Base-by-base conservation (phyloP, 805 yeast genomes). In the Yamadazyma paraphyllophila region DNA sequence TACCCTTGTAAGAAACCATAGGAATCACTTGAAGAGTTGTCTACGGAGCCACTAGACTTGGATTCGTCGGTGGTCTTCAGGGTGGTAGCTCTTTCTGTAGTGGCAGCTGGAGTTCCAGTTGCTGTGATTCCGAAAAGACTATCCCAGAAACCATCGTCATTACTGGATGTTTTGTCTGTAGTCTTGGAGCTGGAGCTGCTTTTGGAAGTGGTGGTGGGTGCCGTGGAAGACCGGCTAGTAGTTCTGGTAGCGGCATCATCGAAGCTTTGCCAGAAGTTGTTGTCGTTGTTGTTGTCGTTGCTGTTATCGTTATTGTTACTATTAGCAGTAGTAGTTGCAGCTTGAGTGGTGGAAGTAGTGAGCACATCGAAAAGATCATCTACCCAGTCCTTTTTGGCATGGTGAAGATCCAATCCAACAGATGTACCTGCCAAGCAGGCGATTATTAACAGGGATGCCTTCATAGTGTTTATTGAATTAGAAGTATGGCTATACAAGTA, bases 221-320 rank as follows among this genome's bases (percentile, higher is more conserved):
- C 3, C 34, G 26, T 15, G 11, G 25, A 14, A 29, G 35, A 14
- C 3, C 33, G 31, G 9, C 15, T 11, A 12, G 40, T 27, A 12
- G 31, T 25, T 11, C 43, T 12, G 11, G 33, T 29, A 7, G 41
- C 14, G 25, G 34, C 39, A 15, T 33, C 20, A 26, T 45, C 32
- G 16, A 48, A 48, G 34, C 52, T 48, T 17, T 20, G 17, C 52
- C 52, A 48, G 39, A 48, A 48, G 2, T n/a, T 36, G 10, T 16
- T 26, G 26, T 37, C 26, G 14, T 26, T 14, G 25, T 26, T 37
- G 26, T 37, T 26, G n/a, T 37, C 20, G n/a, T 34, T 34, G 24
- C 14, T 17, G 16, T 35, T 33, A 15, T 13, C 8, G 8, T 33
- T 9, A 33, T 33, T 31, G 3, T 15, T 6, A 7, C 12, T 20